Evolutionary conservation across 306 rosid species (phyloP), one percentile per base, ranked within the genome.

Genomic region (Vigna unguiculata): DNA sequence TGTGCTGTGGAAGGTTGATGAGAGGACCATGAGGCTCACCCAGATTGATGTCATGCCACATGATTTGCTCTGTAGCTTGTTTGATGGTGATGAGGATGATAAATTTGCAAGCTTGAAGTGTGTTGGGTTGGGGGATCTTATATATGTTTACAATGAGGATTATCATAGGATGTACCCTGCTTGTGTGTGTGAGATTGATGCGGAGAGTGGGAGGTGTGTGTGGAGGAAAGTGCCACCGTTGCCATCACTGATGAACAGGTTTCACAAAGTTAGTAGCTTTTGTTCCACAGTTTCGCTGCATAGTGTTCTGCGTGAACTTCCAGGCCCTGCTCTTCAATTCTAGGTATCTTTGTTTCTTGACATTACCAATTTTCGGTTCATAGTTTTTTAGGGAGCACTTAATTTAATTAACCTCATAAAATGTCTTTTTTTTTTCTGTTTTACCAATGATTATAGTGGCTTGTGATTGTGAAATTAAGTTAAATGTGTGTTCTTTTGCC

Each of bases 51-150:
- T 82, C 51, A 93, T 91, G 98, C 98, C 97, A 0, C 87, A 70
- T 69, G 88, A 87, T 21, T 59, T 93, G 82, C 88, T 93, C 8
- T 73, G 58, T 71, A 80, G 88, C 69, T 53, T 93, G 76, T 88
- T 91, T 69, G 98, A 91, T 49, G 81, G 90, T 8, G 97, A 93
- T 3, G 97, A 90, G 24, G 96, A 91, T 34, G 96, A 93, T 41
- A 86, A 80, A 9, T 91, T 93, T 58, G 97, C 96, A 5, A 86
- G 96, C 87, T 81, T 93, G 84, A 93, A 93, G 57, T 93, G 98
- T 19, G 91, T 93, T 55, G 97, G 97, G 0, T 70, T 78, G 61
- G 96, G 96, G 20, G 88, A 91, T 87, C 88, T 91, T 16, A 40
- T 93, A 0, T 93, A 93, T 53, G 90, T 93, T 68, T 93, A 91